Percentiles rank a stretch among this genome's conserved stretches.
phyloP scores from a whole-genome alignment of 176 grass and related monocot species.

The Leersia perrieri region DNA sequence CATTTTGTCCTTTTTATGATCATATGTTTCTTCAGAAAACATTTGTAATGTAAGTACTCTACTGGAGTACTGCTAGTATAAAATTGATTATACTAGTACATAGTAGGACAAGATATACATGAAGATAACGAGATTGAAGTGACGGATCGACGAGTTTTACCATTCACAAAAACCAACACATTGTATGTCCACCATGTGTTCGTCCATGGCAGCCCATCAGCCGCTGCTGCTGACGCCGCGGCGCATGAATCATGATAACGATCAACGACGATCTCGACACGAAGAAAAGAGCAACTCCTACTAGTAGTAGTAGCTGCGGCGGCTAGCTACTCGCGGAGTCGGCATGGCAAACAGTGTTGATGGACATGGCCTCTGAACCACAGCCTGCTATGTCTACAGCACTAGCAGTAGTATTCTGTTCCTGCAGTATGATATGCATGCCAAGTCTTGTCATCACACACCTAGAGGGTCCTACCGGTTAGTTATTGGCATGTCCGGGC shows the following conservation, averaged over 20 bases:
- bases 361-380: not conserved
- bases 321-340: not conserved
- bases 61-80: too few relatives aligned
- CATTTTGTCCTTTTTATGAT: not conserved
- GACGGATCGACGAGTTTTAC: slow-evolving; percentile 24
- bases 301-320: too few relatives aligned
- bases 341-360: not conserved
- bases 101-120: not conserved
- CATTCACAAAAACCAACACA: too few relatives aligned
- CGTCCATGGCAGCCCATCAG: slow-evolving; percentile 30
- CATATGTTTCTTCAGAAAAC: too few relatives aligned
- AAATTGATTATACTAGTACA: too few relatives aligned
- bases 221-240: not conserved
- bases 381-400: not conserved
- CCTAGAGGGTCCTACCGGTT: not conserved
- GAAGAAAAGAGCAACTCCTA: not conserved
- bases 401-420: not conserved
- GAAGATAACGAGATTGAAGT: slow-evolving; percentile 5
- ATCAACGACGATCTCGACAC: not conserved
- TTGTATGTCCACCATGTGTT: not conserved
- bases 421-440: not conserved
- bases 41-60: too few relatives aligned
- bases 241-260: not conserved
- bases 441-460: slow-evolving; percentile 33
- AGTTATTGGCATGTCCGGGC: slow-evolving; percentile 20